Percentiles rank a stretch among this genome's conserved stretches.
Conservation (phyloP, 768 basidiomycete species). For the Mrakia gelida region DNA sequence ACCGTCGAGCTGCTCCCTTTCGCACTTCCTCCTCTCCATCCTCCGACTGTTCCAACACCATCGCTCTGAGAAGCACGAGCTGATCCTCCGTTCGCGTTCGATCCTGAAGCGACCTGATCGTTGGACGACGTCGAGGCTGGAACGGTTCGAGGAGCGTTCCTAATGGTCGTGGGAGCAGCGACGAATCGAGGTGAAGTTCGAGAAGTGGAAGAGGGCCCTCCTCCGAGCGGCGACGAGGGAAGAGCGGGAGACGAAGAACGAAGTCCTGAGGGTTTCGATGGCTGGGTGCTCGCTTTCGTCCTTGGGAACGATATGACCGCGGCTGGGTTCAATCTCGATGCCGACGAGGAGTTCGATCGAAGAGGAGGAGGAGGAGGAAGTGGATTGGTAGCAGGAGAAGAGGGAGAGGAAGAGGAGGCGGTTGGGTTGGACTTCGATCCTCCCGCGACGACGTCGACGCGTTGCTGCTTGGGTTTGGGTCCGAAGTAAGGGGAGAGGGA, state of each 20-base stretch:
- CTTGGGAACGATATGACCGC: not conserved
- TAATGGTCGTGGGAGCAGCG: not conserved
- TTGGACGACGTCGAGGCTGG: not conserved
- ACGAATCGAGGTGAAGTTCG: not conserved
- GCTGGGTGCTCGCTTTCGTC: not conserved
- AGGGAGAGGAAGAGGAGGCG: not conserved
- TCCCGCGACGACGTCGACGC: not conserved
- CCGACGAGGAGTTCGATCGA: not conserved
- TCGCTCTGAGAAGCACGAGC: too few species aligned
- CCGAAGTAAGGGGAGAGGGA: not conserved
- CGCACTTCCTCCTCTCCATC: not conserved
- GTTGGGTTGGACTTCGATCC: not conserved
- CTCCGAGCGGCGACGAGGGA: not conserved
- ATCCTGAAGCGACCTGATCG: not conserved
- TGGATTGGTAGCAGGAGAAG: not conserved
- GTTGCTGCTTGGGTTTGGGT: not conserved
- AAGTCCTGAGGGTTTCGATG: not conserved
- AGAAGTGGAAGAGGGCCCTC: not conserved
- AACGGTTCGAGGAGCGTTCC: not conserved
- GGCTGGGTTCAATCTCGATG: not conserved
- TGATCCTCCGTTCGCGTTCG: not conserved
- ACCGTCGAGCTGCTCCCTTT: not conserved
- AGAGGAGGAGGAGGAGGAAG: not conserved
- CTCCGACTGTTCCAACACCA: not conserved
- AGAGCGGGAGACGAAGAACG: not conserved